A percentile compares a stretch with the other conserved stretches of the same genome.
These are phyloP conservation scores for Paulownia fortunei DNA, from an alignment of 257 asterid species.

Conservation along the genomic window DNA sequence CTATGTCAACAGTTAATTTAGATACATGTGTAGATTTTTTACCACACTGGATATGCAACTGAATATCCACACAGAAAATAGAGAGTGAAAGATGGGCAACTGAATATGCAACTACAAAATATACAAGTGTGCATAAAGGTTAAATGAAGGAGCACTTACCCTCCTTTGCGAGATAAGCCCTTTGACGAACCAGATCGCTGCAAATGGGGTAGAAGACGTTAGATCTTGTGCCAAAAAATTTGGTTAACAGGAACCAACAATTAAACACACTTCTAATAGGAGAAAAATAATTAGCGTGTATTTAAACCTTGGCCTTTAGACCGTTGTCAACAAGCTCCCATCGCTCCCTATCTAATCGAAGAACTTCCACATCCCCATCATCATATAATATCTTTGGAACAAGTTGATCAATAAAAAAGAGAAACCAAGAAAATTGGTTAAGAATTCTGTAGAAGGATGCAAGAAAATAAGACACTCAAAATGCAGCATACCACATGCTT, in stretches of 20 bases:
- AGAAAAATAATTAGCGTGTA: background rate
- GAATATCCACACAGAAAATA: background rate
- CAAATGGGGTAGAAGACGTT: conserved; percentile 37
- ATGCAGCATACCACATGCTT: conserved; percentile 81
- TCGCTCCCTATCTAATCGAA: conserved; percentile 52
- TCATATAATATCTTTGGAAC: conserved; percentile 52
- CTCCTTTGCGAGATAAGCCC: conserved; percentile 46
- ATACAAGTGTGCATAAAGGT: background rate
- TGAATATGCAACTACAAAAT: conserved; percentile 9
- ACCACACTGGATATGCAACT: background rate
- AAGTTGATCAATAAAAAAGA: conserved; percentile 21
- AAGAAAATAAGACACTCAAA: conserved; percentile 25
- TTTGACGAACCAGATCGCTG: conserved; percentile 69
- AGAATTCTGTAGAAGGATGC: background rate
- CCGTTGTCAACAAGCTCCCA: conserved; percentile 54
- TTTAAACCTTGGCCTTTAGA: conserved; percentile 51
- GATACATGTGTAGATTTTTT: background rate
- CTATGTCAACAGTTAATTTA: background rate
- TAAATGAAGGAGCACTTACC: conserved; percentile 51
- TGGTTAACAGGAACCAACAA: conserved; percentile 7
- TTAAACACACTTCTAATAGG: conserved; percentile 1
- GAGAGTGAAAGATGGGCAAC: background rate
- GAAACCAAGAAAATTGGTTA: conserved; percentile 6
- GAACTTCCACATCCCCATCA: conserved; percentile 67
- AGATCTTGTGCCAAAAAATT: background rate